A percentile compares a stretch with the other conserved stretches of the same genome.
phyloP scores from a whole-genome alignment of 1,284 basidiomycete species.

The Dichomitus squalens region DNA sequence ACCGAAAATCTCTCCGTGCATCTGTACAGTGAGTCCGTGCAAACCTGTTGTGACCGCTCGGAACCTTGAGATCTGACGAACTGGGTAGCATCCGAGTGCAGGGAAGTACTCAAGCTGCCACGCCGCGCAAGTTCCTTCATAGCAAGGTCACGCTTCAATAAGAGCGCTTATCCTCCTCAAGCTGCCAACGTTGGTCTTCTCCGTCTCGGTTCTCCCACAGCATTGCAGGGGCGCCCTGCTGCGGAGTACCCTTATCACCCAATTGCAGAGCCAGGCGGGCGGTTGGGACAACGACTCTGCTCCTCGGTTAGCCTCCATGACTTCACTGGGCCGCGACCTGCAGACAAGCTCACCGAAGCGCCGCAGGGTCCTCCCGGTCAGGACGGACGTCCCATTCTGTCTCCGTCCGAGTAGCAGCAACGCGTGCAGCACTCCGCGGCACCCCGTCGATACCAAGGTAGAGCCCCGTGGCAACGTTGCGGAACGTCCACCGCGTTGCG shows the following conservation, averaged over 20 bases:
- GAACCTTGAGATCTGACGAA: background rate
- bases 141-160: background rate
- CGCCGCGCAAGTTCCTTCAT: background rate
- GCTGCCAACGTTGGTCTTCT: slow-evolving; percentile 17
- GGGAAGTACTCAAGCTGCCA: background rate
- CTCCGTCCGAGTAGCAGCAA: slow-evolving; percentile 38
- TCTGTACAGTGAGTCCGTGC: background rate
- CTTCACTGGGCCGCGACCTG: background rate
- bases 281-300: slow-evolving; percentile 10
- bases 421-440: slow-evolving; percentile 23
- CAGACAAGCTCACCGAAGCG: slow-evolving; percentile 15
- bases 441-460: slow-evolving; percentile 40
- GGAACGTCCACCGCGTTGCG: slow-evolving; percentile 40
- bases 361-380: slow-evolving; percentile 20
- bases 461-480: slow-evolving; percentile 36
- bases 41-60: background rate
- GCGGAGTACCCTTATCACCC: background rate
- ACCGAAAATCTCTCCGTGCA: background rate
- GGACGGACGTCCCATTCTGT: slow-evolving; percentile 29
- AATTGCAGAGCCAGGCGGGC: slow-evolving; percentile 12
- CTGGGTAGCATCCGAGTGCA: background rate
- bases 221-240: slow-evolving; percentile 3
- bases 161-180: slow-evolving; percentile 16
- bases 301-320: background rate
- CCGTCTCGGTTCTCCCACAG: slow-evolving; percentile 15